phyloP scores from a whole-genome alignment of 1,139 yeast species.

The Debaryomycetaceae sp. region DNA sequence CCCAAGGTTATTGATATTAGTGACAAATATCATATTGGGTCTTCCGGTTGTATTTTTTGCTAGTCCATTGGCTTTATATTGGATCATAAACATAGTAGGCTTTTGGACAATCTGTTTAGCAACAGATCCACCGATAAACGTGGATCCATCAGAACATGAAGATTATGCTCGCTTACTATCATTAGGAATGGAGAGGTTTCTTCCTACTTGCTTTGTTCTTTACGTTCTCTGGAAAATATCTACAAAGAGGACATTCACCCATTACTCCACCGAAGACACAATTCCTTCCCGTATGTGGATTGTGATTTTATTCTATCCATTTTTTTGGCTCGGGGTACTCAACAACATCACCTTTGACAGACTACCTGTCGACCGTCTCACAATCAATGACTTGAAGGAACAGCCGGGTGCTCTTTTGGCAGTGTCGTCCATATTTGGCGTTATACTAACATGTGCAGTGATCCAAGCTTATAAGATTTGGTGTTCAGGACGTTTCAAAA shows the following conservation, averaged over 20 bases:
- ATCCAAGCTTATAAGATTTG: constrained; percentile 79
- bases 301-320: constrained; percentile 67
- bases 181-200: constrained; percentile 64
- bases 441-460: constrained; percentile 51
- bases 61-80: constrained; percentile 55
- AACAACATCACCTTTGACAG: constrained; percentile 87
- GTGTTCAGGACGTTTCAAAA: constrained; percentile 70
- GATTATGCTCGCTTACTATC: constrained; percentile 63
- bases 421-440: constrained; percentile 45
- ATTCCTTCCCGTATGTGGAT: constrained; percentile 47
- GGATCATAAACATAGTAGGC: constrained; percentile 65
- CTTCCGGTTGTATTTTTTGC: constrained; percentile 56
- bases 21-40: constrained; percentile 57
- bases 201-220: constrained; percentile 72
- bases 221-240: constrained; percentile 70
- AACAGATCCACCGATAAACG: constrained; percentile 74
- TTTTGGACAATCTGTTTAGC: constrained; percentile 83
- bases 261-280: constrained; percentile 19
- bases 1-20: constrained; percentile 56
- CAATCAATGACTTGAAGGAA: constrained; percentile 61
- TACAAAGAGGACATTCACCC: constrained; percentile 32
- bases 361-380: constrained; percentile 81
- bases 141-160: constrained; percentile 51
- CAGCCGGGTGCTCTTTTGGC: constrained; percentile 80
- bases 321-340: constrained; percentile 81